A percentile compares a stretch with the other conserved stretches of the same genome.
Conservation (phyloP, 2,329 filamentous ascomycete species). For the Botrytis medusae region DNA sequence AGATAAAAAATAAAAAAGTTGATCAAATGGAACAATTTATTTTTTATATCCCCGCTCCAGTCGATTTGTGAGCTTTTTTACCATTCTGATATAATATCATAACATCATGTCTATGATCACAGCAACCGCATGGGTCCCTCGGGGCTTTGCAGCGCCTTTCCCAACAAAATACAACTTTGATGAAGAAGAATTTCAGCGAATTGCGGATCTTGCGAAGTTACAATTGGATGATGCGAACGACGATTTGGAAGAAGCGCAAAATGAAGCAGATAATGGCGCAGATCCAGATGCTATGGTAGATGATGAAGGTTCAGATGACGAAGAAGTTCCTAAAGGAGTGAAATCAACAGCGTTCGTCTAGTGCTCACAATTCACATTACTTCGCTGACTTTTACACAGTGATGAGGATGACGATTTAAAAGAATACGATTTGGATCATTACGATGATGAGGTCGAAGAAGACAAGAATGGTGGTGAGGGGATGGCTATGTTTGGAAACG, state of each 20-base stretch:
- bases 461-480: conserved; percentile 65
- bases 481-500: conserved; percentile 92
- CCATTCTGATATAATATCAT: neutral
- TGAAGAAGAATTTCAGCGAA: conserved; percentile 58
- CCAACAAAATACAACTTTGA: conserved; percentile 58
- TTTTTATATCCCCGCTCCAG: conserved; percentile 19
- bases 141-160: conserved; percentile 58
- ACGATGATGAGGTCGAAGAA: conserved; percentile 77
- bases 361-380: conserved; percentile 31
- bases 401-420: conserved; percentile 83
- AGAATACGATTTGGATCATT: conserved; percentile 94
- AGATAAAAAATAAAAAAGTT: conserved; percentile 21
- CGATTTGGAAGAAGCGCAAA: conserved; percentile 64
- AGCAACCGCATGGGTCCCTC: conserved; percentile 58
- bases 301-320: conserved; percentile 40
- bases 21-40: conserved; percentile 12
- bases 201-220: conserved; percentile 57
- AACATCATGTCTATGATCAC: conserved; percentile 53
- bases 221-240: conserved; percentile 87
- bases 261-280: conserved; percentile 36
- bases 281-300: conserved; percentile 44
- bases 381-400: conserved; percentile 37
- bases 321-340: conserved; percentile 35
- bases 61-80: conserved; percentile 6
- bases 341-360: conserved; percentile 45